Evolutionary conservation across 345 rosid genomes (phyloP).

Genomic region (Dovyalis caffra): DNA sequence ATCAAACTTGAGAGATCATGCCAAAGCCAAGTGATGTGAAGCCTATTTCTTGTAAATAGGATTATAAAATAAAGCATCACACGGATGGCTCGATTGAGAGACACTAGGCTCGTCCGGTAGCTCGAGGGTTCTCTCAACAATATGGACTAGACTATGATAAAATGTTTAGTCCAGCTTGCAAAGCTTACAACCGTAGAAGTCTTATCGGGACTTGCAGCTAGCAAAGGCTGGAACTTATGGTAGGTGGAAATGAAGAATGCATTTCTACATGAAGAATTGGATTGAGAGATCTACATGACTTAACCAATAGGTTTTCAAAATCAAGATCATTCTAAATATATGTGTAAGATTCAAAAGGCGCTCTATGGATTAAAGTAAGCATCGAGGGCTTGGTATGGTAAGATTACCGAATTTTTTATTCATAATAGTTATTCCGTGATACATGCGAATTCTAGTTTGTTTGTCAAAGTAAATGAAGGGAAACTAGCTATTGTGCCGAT

Average conservation of each 20-base stretch:
- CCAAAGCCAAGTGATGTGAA: neutral
- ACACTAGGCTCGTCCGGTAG: neutral
- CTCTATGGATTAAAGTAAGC: neutral
- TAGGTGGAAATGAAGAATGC: too few relatives aligned
- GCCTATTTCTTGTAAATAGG: neutral
- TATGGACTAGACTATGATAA: conserved; percentile 10
- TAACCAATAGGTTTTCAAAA: too few relatives aligned
- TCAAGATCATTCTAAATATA: neutral
- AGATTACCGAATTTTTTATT: too few relatives aligned
- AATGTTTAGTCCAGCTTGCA: neutral
- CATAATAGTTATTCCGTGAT: too few relatives aligned
- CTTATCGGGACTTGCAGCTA: neutral
- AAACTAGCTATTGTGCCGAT: neutral
- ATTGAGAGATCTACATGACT: too few relatives aligned
- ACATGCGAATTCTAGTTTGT: too few relatives aligned
- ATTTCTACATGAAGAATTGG: too few relatives aligned
- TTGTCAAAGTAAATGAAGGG: too few relatives aligned
- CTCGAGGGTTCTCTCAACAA: neutral
- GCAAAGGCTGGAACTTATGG: too few relatives aligned
- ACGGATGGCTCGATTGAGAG: neutral
- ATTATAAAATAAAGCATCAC: neutral
- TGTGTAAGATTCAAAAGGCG: neutral
- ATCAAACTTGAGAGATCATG: neutral
- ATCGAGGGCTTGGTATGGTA: neutral
- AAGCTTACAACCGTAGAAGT: neutral